Base-by-base conservation (phyloP, 352 stramenopile genomes). In the Thalassiosira hispida region DNA sequence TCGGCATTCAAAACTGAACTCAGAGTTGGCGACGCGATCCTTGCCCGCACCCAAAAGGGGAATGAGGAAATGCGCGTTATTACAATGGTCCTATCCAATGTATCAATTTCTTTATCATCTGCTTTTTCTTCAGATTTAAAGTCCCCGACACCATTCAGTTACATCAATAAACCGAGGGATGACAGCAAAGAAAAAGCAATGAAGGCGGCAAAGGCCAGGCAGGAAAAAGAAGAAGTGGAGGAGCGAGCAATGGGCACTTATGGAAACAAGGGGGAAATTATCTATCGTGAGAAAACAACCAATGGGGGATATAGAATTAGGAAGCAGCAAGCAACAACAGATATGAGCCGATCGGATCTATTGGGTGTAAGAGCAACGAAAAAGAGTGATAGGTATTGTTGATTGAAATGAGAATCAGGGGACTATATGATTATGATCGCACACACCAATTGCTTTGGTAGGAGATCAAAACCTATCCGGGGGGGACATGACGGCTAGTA, bases 381-480 rank as follows among this genome's bases (percentile, higher is more conserved):
- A 63, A 92, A 87, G 35, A 88, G 77, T 65, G 86, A 92, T 74
- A 89, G 89, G 68, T 91, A 91, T 77, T 93, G 85, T 64, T 91
- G 68, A 73, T 40, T 16, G n/a, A 9, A 16, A 49, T 9, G 22
- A 33, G 46, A 9, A 18, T 52, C 22, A 23, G 14, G 42, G 22
- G 22, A 11, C 42, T 52, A 52, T 18, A 5, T 52, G 42, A 14
- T 2, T 11, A 52, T 52, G 14, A 52, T 9, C 2, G 22, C 2
- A 9, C 42, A 52, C 8, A 52, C 42, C 42, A 52, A 18, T 52
- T 57, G 47, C 42, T 52, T 9, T 52, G 2, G 14, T 52, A n/a
- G n/a, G n/a, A n/a, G n/a, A n/a, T n/a, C n/a, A n/a, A n/a, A n/a
- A n/a, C n/a, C n/a, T n/a, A n/a, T n/a, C n/a, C n/a, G n/a, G n/a